Evolutionary conservation across 768 basidiomycete genomes (phyloP).

Genomic region (Pholiota molesta): DNA sequence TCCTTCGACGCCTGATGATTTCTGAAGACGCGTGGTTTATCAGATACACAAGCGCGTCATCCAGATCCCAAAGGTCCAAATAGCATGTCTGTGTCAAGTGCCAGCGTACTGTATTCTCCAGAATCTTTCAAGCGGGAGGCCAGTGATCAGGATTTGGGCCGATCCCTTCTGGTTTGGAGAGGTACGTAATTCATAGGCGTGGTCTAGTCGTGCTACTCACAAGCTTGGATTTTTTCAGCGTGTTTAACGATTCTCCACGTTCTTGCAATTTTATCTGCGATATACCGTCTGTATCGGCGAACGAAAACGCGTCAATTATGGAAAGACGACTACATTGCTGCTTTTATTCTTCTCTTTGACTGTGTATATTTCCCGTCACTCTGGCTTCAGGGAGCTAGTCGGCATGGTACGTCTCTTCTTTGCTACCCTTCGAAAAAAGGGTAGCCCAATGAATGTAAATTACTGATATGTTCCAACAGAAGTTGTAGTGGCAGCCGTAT

Average conservation of each 20-base stretch:
- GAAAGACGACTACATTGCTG: constrained; percentile 23
- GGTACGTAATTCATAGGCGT: background rate
- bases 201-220: background rate
- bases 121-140: background rate
- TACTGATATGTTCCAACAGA: background rate
- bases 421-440: background rate
- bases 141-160: background rate
- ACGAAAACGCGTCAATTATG: constrained; percentile 20
- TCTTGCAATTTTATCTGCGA: constrained; percentile 16
- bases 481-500: background rate
- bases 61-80: background rate
- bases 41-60: background rate
- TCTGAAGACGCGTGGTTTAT: no score
- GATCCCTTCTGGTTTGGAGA: background rate
- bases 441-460: background rate
- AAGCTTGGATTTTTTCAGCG: background rate
- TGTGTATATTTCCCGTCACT: constrained; percentile 18
- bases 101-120: background rate
- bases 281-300: constrained; percentile 21
- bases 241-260: constrained; percentile 13
- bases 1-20: no score
- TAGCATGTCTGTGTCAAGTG: background rate
- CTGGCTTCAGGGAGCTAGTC: constrained; percentile 10
- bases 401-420: background rate
- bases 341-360: constrained; percentile 16